Evolutionary conservation across 1,139 yeast species (phyloP).

Genomic region (Kluyveromyces sp.): DNA sequence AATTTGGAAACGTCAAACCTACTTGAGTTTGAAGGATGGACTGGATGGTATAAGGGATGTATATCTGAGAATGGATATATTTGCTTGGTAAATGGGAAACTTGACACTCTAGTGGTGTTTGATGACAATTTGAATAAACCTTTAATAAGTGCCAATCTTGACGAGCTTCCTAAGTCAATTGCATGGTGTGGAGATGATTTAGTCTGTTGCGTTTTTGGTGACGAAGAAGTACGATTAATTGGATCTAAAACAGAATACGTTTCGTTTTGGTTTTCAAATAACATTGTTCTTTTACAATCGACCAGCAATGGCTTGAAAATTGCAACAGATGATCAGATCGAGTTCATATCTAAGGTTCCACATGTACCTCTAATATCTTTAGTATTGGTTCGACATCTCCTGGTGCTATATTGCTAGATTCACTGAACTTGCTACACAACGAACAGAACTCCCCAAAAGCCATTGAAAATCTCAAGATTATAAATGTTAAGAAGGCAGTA

Average conservation of each 20-base stretch:
- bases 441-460: slow-evolving; percentile 69
- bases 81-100: slow-evolving; percentile 43
- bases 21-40: not conserved
- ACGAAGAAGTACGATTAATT: slow-evolving; percentile 59
- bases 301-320: slow-evolving; percentile 70
- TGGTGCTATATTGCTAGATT: slow-evolving; percentile 73
- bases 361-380: slow-evolving; percentile 53
- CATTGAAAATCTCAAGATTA: slow-evolving; percentile 62
- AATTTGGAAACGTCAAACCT: not conserved
- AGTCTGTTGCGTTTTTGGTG: slow-evolving; percentile 44
- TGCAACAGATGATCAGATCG: slow-evolving; percentile 49
- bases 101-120: slow-evolving; percentile 45
- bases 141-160: slow-evolving; percentile 41
- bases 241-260: slow-evolving; percentile 59
- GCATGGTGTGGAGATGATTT: slow-evolving; percentile 89
- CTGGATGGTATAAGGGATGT: slow-evolving; percentile 3
- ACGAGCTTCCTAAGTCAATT: slow-evolving; percentile 39
- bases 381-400: slow-evolving; percentile 80
- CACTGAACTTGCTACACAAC: slow-evolving; percentile 60
- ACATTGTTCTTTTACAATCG: slow-evolving; percentile 35
- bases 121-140: slow-evolving; percentile 44
- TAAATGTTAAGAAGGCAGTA: slow-evolving; percentile 56
- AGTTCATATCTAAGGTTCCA: slow-evolving; percentile 61
- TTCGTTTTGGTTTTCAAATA: slow-evolving; percentile 38
- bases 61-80: slow-evolving; percentile 58